Evolutionary conservation across 306 rosid genomes (phyloP).

Genomic region (Pterocarpus macrocarpus): DNA sequence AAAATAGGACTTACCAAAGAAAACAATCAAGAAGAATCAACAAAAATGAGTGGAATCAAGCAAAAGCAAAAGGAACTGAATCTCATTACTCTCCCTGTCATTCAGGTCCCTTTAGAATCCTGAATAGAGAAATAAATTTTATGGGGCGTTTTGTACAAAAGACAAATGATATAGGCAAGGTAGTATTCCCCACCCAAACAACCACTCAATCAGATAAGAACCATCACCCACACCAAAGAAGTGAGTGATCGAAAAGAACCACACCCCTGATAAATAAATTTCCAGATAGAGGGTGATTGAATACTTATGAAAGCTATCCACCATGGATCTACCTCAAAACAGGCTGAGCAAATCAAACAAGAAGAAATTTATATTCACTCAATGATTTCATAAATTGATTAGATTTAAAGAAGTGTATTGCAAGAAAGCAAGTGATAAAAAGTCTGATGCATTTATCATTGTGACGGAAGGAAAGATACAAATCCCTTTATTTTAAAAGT

Average conservation of each 20-base stretch:
- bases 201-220: neutral
- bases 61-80: conserved; percentile 12
- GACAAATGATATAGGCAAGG: neutral
- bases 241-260: conserved; percentile 13
- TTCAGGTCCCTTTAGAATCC: conserved; percentile 4
- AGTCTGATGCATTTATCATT: neutral
- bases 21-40: conserved; percentile 8
- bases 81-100: neutral
- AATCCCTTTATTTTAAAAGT: conserved; percentile 14
- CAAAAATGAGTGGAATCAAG: neutral
- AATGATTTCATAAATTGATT: conserved; percentile 17
- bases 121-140: neutral
- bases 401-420: conserved; percentile 4
- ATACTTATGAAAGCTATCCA: conserved; percentile 19
- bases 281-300: neutral
- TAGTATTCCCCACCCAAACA: neutral
- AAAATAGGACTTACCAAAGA: neutral
- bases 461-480: conserved; percentile 1
- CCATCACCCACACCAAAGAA: neutral
- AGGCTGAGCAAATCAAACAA: conserved; percentile 19
- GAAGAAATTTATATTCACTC: neutral
- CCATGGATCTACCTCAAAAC: conserved; percentile 22
- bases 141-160: neutral
- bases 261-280: neutral
- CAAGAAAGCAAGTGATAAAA: conserved; percentile 8